Percentiles rank a stretch among this genome's conserved stretches.
phyloP scores from a whole-genome alignment of 345 rosid species.

The Melaleuca alternifolia region DNA sequence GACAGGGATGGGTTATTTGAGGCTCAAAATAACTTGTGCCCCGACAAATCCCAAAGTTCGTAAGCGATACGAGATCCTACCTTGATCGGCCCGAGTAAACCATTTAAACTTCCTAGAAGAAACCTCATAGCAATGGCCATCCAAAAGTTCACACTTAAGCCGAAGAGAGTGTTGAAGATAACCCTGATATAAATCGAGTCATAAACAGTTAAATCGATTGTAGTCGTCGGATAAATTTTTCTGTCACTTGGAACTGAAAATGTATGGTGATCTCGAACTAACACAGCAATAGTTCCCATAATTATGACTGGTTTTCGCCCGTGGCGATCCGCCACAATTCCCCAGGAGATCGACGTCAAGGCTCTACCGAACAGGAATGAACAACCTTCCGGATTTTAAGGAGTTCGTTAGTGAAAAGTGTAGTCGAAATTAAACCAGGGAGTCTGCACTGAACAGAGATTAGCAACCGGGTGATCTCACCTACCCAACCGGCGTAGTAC shows the following conservation, averaged over 20 bases:
- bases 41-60: not conserved
- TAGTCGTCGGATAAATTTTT: not conserved
- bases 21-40: not conserved
- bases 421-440: not conserved
- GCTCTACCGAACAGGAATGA: slow-evolving; percentile 85
- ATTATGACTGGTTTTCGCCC: slow-evolving; percentile 89
- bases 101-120: slow-evolving; percentile 88
- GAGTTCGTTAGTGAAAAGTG: not conserved
- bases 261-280: slow-evolving; percentile 17
- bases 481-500: slow-evolving; percentile 80
- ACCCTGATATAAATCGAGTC: slow-evolving; percentile 37
- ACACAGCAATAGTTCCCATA: slow-evolving; percentile 64
- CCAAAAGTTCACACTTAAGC: slow-evolving; percentile 81
- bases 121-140: slow-evolving; percentile 80
- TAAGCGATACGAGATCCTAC: slow-evolving; percentile 5
- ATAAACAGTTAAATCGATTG: not conserved
- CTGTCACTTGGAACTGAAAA: not conserved
- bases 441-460: not conserved
- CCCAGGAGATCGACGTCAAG: slow-evolving; percentile 84
- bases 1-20: not conserved
- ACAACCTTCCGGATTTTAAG: slow-evolving; percentile 36
- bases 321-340: slow-evolving; percentile 75
- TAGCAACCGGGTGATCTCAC: slow-evolving; percentile 25
- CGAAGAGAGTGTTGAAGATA: slow-evolving; percentile 82
- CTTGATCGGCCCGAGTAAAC: slow-evolving; percentile 88